Percentiles rank a stretch among this genome's conserved stretches.
Evolutionary conservation across 2,329 filamentous ascomycete species (phyloP).

Genomic region (Fusarium beomiforme): DNA sequence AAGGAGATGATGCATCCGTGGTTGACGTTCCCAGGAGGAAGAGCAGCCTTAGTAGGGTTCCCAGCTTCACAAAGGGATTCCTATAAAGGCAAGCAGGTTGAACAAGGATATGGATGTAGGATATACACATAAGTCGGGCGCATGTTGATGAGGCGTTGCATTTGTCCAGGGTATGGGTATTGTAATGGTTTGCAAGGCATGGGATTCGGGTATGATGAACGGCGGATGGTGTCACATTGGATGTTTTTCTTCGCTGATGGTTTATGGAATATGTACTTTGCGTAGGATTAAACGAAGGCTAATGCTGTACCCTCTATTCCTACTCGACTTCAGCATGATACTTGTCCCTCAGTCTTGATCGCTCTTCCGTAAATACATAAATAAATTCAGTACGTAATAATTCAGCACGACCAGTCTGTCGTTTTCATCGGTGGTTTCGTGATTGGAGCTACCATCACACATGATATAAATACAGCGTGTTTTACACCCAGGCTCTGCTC

Average conservation of each 20-base stretch:
- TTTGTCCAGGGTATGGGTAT: conserved; percentile 33
- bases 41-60: conserved; percentile 69
- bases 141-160: conserved; percentile 38
- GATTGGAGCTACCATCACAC: neutral
- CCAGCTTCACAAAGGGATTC: conserved; percentile 83
- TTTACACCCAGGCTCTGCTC: conserved; percentile 24
- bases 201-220: conserved; percentile 14
- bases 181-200: conserved; percentile 19
- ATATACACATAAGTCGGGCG: conserved; percentile 24
- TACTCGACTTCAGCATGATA: neutral
- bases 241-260: conserved; percentile 22
- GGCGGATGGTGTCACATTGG: conserved; percentile 22
- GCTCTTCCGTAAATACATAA: neutral
- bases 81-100: conserved; percentile 56
- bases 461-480: conserved; percentile 14
- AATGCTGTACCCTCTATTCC: neutral
- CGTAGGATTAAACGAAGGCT: conserved; percentile 35
- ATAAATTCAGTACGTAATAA: neutral
- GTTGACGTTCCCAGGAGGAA: conserved; percentile 72
- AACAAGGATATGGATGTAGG: conserved; percentile 15
- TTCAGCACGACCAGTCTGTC: neutral
- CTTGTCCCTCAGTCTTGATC: neutral
- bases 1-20: conserved; percentile 52
- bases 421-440: neutral
- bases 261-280: conserved; percentile 35